Percentiles rank a stretch among this genome's conserved stretches.
Conservation (phyloP, 345 rosid genomes). For the Eutrema yunnanense region DNA sequence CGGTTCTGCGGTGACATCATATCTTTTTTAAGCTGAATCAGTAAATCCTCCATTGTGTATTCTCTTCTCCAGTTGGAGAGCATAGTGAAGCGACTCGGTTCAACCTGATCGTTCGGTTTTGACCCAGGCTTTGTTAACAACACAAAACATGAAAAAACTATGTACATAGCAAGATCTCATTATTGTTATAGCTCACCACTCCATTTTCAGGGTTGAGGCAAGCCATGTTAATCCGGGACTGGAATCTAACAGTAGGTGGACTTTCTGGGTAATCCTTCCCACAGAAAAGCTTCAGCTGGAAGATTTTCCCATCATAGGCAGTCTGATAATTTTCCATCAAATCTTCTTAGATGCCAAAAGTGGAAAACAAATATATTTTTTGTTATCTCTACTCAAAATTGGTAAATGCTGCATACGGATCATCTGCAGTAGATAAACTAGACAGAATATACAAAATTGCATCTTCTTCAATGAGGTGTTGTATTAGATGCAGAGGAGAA, state of each 20-base stretch:
- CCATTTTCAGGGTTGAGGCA: constrained; percentile 88
- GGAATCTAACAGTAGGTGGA: constrained; percentile 88
- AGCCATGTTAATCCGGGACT: constrained; percentile 78
- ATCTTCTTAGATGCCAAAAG: not conserved
- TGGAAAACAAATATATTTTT: not conserved
- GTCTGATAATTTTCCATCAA: constrained; percentile 37
- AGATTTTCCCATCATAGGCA: constrained; percentile 84
- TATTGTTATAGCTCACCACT: constrained; percentile 43
- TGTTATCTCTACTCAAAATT: not conserved
- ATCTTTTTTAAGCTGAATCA: constrained; percentile 62
- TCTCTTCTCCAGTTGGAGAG: constrained; percentile 66
- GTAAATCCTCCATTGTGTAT: constrained; percentile 65
- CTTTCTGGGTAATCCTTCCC: constrained; percentile 89
- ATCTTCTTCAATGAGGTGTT: not conserved
- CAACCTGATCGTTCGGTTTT: constrained; percentile 37
- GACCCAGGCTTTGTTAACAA: too few relatives aligned
- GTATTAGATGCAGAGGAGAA: not conserved
- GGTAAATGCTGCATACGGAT: not conserved
- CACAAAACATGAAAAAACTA: too few relatives aligned
- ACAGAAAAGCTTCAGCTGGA: constrained; percentile 87
- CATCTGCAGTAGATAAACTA: not conserved
- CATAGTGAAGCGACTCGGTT: constrained; percentile 57
- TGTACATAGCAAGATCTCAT: not conserved
- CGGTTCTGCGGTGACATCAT: constrained; percentile 69
- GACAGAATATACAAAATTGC: not conserved